Evolutionary conservation across 257 asterid genomes (phyloP).

Genomic region (Penstemon newberryi): DNA sequence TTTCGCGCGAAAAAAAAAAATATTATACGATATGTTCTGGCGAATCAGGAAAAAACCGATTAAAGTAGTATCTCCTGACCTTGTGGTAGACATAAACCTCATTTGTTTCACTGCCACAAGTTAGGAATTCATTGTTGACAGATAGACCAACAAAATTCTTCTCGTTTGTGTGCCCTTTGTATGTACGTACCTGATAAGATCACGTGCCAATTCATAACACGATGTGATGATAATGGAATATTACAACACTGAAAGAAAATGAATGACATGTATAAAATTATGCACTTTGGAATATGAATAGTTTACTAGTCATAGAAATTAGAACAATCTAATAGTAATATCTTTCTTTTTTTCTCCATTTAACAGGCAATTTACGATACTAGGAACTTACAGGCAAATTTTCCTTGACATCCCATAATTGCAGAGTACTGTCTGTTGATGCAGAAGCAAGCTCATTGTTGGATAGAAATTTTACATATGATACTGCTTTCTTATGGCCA

Average conservation of each 20-base stretch:
- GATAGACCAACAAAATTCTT: slow-evolving; percentile 82
- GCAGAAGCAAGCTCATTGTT: slow-evolving; percentile 83
- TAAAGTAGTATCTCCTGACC: slow-evolving; percentile 34
- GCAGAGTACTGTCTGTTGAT: slow-evolving; percentile 85
- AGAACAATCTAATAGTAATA: too few relatives aligned
- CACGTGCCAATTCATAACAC: too few relatives aligned
- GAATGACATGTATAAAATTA: too few relatives aligned
- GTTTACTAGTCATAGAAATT: too few relatives aligned
- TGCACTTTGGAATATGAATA: too few relatives aligned
- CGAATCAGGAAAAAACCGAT: background rate
- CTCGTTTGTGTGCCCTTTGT: slow-evolving; percentile 78
- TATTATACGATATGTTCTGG: background rate
- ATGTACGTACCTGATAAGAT: slow-evolving; percentile 58
- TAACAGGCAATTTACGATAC: slow-evolving; percentile 1
- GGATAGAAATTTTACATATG: slow-evolving; percentile 82
- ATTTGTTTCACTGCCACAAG: slow-evolving; percentile 91
- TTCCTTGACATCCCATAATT: slow-evolving; percentile 85
- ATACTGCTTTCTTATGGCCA: slow-evolving; percentile 85
- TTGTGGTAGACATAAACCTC: slow-evolving; percentile 82
- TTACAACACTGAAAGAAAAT: too few relatives aligned
- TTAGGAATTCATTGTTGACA: slow-evolving; percentile 66
- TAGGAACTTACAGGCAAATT: slow-evolving; percentile 60
- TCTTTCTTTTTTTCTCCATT: too few relatives aligned
- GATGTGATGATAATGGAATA: too few relatives aligned
- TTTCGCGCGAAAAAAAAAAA: background rate